Evolutionary conservation across 805 yeast genomes (phyloP).

Genomic region (Starmerella potacharoeniae): DNA sequence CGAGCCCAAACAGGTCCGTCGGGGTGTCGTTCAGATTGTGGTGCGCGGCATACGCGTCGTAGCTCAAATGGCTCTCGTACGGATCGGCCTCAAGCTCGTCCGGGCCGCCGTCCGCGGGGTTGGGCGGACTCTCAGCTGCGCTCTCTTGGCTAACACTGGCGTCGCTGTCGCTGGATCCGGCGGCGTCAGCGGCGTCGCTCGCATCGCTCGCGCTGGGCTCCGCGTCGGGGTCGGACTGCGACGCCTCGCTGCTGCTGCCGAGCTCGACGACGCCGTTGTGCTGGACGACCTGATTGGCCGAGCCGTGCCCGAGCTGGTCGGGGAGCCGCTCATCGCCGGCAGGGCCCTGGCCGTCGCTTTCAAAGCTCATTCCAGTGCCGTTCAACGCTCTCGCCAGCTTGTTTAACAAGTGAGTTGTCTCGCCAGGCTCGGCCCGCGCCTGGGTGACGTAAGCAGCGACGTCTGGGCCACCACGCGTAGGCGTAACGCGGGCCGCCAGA

Average conservation of each 20-base stretch:
- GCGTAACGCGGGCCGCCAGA: background rate
- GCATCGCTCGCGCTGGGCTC: background rate
- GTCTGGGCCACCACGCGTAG: background rate
- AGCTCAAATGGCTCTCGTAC: background rate
- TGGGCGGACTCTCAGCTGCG: background rate
- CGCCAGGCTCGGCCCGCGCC: background rate
- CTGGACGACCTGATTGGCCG: background rate
- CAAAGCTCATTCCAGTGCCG: conserved; percentile 4
- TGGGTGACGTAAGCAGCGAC: background rate
- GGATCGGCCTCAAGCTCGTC: background rate
- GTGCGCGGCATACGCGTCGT: background rate
- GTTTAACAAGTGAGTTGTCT: background rate
- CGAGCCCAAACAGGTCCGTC: background rate
- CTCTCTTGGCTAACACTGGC: background rate
- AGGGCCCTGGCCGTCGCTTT: conserved; percentile 4
- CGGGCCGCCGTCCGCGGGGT: background rate
- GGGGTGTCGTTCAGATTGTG: background rate
- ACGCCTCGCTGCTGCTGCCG: conserved; percentile 1
- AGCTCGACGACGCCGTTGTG: background rate
- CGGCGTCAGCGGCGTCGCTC: background rate
- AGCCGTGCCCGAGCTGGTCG: background rate
- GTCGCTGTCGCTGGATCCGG: background rate
- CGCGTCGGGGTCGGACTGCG: background rate
- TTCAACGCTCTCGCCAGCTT: background rate
- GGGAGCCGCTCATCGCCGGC: conserved; percentile 1